phyloP scores from a whole-genome alignment of 768 basidiomycete species.

The Leccinum barrowsii region DNA sequence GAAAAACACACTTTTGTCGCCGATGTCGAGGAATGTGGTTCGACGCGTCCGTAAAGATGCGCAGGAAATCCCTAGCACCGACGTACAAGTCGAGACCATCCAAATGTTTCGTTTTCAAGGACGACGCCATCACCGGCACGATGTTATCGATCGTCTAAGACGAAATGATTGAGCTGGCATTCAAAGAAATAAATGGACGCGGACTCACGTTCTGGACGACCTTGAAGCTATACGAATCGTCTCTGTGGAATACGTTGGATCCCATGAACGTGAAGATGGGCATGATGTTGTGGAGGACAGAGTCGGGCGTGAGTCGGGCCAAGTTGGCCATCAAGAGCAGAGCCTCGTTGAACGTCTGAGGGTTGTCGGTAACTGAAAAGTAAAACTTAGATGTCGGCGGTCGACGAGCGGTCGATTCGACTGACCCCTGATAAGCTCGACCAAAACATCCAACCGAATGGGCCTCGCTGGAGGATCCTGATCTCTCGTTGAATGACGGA shows the following conservation, averaged over 20 bases:
- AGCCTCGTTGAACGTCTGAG: slow-evolving; percentile 93
- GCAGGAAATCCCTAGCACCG: slow-evolving; percentile 75
- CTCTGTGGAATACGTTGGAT: slow-evolving; percentile 94
- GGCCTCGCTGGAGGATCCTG: slow-evolving; percentile 56
- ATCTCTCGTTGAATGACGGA: not conserved
- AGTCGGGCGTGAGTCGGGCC: slow-evolving; percentile 81
- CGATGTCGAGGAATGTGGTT: slow-evolving; percentile 92
- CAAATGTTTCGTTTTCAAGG: slow-evolving; percentile 58
- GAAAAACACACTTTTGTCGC: slow-evolving; percentile 65
- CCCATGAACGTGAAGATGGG: slow-evolving; percentile 99
- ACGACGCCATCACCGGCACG: slow-evolving; percentile 87
- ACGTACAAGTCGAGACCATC: slow-evolving; percentile 59
- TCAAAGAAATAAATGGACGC: not conserved
- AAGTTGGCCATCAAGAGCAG: slow-evolving; percentile 82
- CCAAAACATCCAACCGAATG: slow-evolving; percentile 78
- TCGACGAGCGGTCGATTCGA: not conserved
- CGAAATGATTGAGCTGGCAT: not conserved
- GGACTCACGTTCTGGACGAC: slow-evolving; percentile 82
- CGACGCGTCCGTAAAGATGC: slow-evolving; percentile 90
- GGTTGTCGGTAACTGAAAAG: slow-evolving; percentile 76
- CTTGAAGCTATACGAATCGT: slow-evolving; percentile 92
- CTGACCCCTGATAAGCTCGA: slow-evolving; percentile 80
- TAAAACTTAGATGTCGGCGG: not conserved
- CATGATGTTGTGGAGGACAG: slow-evolving; percentile 93
- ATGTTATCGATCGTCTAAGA: slow-evolving; percentile 86